These are phyloP conservation scores for Brassica rapa DNA, from an alignment of 345 rosid species.

Conservation along the genomic window DNA sequence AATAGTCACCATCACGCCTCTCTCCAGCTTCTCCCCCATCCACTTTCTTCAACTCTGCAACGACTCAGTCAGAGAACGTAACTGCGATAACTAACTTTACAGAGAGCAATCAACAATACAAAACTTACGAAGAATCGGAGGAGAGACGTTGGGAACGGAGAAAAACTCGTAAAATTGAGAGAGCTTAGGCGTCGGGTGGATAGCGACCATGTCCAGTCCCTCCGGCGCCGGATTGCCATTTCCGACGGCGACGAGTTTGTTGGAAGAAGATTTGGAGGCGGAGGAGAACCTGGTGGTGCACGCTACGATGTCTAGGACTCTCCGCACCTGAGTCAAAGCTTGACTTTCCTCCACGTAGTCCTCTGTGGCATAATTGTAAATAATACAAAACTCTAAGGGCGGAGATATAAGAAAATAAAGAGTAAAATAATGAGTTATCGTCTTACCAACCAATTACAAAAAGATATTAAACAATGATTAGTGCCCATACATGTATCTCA, in stretches of 20 bases:
- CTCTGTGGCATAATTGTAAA: conserved; percentile 54
- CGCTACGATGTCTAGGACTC: conserved; percentile 82
- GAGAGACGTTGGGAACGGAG: conserved; percentile 69
- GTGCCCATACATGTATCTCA: conserved; percentile 6
- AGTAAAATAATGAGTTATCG: not conserved
- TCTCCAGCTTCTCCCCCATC: conserved; percentile 42
- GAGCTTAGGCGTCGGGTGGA: conserved; percentile 76
- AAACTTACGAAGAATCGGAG: conserved; percentile 75
- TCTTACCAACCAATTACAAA: not conserved
- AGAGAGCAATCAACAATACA: not conserved
- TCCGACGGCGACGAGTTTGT: conserved; percentile 17
- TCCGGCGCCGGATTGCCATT: conserved; percentile 33
- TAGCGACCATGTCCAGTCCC: conserved; percentile 46
- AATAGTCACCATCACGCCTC: conserved; percentile 25
- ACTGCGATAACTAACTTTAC: not conserved
- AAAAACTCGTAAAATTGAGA: conserved; percentile 88
- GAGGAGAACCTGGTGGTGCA: conserved; percentile 72
- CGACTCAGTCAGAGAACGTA: not conserved
- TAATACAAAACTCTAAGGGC: conserved; percentile 15
- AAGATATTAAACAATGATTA: conserved; percentile 14
- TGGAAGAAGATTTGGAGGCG: conserved; percentile 37
- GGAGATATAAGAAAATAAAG: not conserved
- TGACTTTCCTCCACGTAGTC: conserved; percentile 69
- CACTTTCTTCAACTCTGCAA: conserved; percentile 51
- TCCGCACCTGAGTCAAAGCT: conserved; percentile 70